A percentile compares a stretch with the other conserved stretches of the same genome.
Conservation (phyloP, 2,329 filamentous ascomycete species). For the Trichoderma arundinaceum region DNA sequence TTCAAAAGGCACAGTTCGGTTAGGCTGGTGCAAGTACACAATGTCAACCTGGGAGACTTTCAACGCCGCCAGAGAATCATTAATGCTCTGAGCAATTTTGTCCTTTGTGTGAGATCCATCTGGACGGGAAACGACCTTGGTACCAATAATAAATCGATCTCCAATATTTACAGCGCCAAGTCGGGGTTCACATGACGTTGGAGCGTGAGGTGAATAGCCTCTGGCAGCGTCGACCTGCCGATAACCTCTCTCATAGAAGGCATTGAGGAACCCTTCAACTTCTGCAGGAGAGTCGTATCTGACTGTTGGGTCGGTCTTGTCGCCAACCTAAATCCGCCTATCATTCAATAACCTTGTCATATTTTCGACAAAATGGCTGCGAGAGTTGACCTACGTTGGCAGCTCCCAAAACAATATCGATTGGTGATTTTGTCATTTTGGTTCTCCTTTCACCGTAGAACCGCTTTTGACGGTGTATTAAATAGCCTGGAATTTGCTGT, state of each 20-base stretch:
- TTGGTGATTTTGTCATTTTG: slow-evolving; percentile 18
- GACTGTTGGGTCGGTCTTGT: slow-evolving; percentile 35
- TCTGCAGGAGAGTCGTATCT: slow-evolving; percentile 38
- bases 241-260: slow-evolving; percentile 23
- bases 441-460: background rate
- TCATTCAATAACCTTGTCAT: background rate
- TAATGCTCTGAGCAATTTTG: slow-evolving; percentile 42
- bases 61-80: slow-evolving; percentile 42
- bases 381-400: slow-evolving; percentile 7
- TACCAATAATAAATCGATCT: slow-evolving; percentile 43
- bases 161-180: slow-evolving; percentile 41
- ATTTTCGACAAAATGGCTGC: background rate
- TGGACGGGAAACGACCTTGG: slow-evolving; percentile 42
- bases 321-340: slow-evolving; percentile 34
- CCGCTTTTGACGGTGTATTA: background rate
- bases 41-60: slow-evolving; percentile 27
- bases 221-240: slow-evolving; percentile 24
- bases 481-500: background rate
- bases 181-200: slow-evolving; percentile 40
- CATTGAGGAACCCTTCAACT: slow-evolving; percentile 34
- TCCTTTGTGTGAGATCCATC: slow-evolving; percentile 40
- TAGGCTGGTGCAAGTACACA: slow-evolving; percentile 17
- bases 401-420: slow-evolving; percentile 22
- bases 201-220: slow-evolving; percentile 32
- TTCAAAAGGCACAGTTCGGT: slow-evolving; percentile 21